These are phyloP conservation scores for Blastobotrys mokoenaii DNA, from an alignment of 805 yeast genomes.

Conservation along the genomic window DNA sequence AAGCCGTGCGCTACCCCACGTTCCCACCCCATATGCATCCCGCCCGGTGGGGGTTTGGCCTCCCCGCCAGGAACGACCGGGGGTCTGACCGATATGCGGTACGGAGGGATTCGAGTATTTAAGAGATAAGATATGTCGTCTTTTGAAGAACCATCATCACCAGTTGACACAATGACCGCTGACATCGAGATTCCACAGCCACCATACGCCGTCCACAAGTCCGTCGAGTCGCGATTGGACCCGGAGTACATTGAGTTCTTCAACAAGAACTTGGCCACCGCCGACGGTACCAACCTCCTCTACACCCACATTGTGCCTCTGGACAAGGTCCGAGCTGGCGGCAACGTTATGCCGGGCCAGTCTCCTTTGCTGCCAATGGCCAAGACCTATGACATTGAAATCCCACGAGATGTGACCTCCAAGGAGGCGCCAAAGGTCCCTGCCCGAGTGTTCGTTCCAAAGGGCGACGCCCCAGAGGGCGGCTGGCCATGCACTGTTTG, in stretches of 20 bases:
- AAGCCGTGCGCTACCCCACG: background rate
- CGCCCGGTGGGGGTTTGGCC: background rate
- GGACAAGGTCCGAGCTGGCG: slow-evolving; percentile 26
- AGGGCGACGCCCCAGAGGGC: slow-evolving; percentile 28
- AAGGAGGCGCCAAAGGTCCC: slow-evolving; percentile 26
- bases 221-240: slow-evolving; percentile 28
- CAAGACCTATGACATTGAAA: slow-evolving; percentile 26
- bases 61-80: no score
- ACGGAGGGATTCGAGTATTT: no score
- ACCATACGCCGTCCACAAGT: slow-evolving; percentile 30
- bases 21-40: background rate
- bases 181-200: slow-evolving; percentile 12
- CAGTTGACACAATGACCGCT: background rate
- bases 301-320: slow-evolving; percentile 34
- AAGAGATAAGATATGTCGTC: no score
- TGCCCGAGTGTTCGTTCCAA: slow-evolving; percentile 33
- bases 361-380: slow-evolving; percentile 26
- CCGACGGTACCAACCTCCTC: slow-evolving; percentile 22
- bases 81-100: no score
- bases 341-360: slow-evolving; percentile 39
- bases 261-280: slow-evolving; percentile 24
- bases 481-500: slow-evolving; percentile 35
- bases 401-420: slow-evolving; percentile 19
- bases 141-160: no score
- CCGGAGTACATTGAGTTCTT: slow-evolving; percentile 34